Evolutionary conservation across 2,329 filamentous ascomycete genomes (phyloP), one percentile per base, ranked within the genome.

Genomic region (Thelonectria blattea): DNA sequence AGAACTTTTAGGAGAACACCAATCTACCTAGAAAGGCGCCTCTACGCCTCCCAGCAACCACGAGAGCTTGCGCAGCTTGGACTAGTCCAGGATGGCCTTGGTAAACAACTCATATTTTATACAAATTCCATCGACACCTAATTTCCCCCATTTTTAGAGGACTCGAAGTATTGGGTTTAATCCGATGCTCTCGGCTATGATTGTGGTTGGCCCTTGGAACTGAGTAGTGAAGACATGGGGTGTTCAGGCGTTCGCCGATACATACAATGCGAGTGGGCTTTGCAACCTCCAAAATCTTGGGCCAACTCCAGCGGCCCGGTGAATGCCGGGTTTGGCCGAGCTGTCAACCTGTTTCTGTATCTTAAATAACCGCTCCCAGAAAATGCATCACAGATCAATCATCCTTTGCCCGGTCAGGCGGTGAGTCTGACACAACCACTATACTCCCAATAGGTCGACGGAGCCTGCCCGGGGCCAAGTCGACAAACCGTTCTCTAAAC

Each of bases 21-120:
- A 58, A 91, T 91, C 71, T 91, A 88, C 74, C 91, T 88, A 20
- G 86, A 49, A 2, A 91, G 74, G 64, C n/a, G n/a, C n/a, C n/a
- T n/a, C n/a, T n/a, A n/a, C n/a, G n/a, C n/a, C 85, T 88, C 11
- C 87, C 89, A 32, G 85, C 87, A 72, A 92, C 87, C 1, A 91
- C 85, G 17, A 91, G 78, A 1, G 88, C 88, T 60, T 79, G 79
- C 1, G 22, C 85, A 82, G 18, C 84, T 86, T 2, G 81, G 78
- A 12, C 27, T 81, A 77, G 15, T 82, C 73, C 2, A 91, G 80
- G 3, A 91, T 70, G 47, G 82, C 75, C 46, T 83, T 88, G 27
- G 82, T 78, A 71, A 89, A 92, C 0, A 88, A 82, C 71, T 92
- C 89, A 89, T 89, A 91, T 66, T 87, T 80, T 1, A 86, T 88